These are phyloP conservation scores for Ceratocystis cubensis DNA, from an alignment of 2,329 filamentous ascomycete genomes.

Conservation along the genomic window DNA sequence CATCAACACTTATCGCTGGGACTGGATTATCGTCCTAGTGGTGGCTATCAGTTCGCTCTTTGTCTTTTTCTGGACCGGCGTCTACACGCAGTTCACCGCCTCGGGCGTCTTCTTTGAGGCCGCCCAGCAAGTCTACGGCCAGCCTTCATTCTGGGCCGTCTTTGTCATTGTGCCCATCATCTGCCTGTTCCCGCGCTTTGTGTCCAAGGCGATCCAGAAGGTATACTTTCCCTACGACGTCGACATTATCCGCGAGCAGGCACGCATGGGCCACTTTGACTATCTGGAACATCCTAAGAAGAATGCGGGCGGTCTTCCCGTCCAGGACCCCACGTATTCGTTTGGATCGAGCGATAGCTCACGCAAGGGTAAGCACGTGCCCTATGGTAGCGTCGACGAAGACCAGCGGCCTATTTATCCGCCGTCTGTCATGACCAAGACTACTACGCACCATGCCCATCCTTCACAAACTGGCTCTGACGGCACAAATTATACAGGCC, in stretches of 20 bases:
- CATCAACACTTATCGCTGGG: conserved; percentile 95
- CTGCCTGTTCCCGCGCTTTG: conserved; percentile 77
- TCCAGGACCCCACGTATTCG: conserved; percentile 4
- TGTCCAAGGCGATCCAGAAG: conserved; percentile 79
- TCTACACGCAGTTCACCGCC: conserved; percentile 50
- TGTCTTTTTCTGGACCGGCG: conserved; percentile 90
- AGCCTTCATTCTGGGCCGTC: conserved; percentile 77
- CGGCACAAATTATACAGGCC: conserved; percentile 75
- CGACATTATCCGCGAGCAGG: conserved; percentile 90
- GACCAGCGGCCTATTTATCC: conserved; percentile 89
- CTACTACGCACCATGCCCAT: conserved; percentile 55
- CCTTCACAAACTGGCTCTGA: conserved; percentile 86
- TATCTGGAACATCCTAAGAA: conserved; percentile 41
- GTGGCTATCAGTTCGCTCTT: conserved; percentile 71
- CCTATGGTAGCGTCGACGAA: conserved; percentile 61
- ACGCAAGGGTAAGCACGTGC: conserved; percentile 43
- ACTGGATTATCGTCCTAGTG: conserved; percentile 85
- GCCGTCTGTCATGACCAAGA: conserved; percentile 69
- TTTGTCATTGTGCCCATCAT: conserved; percentile 67
- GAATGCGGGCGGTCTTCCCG: conserved; percentile 21
- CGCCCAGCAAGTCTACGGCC: conserved; percentile 64
- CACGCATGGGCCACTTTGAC: conserved; percentile 69
- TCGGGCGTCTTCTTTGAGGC: conserved; percentile 57
- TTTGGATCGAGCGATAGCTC: conserved; percentile 36
- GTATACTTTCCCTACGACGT: conserved; percentile 87